These are phyloP conservation scores for Zelonia costaricensis DNA, from an alignment of 208 protist species.

Conservation along the genomic window DNA sequence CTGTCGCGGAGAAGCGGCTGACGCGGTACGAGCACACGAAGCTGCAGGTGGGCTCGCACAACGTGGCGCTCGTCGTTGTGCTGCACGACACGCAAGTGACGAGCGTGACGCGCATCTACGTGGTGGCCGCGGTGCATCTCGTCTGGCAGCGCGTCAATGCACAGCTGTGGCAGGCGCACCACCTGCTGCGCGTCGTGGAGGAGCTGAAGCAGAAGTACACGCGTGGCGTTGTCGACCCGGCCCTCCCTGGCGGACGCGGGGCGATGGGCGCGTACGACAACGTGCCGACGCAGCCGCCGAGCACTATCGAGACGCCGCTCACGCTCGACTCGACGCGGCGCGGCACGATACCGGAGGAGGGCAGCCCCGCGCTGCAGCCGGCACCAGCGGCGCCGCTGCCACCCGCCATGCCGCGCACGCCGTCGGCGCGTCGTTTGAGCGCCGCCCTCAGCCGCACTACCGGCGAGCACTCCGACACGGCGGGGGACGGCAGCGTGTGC, in stretches of 20 bases:
- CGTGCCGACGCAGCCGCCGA: conserved; percentile 9
- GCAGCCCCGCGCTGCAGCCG: neutral
- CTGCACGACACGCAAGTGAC: conserved; percentile 53
- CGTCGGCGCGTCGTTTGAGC: neutral
- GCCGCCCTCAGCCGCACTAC: neutral
- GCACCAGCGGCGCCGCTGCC: neutral
- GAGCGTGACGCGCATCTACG: conserved; percentile 44
- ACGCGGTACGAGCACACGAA: conserved; percentile 61
- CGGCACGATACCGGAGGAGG: neutral
- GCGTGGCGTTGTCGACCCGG: conserved; percentile 12
- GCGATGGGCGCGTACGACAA: conserved; percentile 2
- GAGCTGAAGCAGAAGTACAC: conserved; percentile 64
- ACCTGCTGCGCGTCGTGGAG: conserved; percentile 59
- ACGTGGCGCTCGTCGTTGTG: conserved; percentile 79
- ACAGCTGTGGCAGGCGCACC: conserved; percentile 84
- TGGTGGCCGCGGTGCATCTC: conserved; percentile 73
- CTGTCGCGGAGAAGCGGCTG: conserved; percentile 48
- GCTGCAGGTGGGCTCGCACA: conserved; percentile 76
- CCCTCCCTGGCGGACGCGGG: neutral
- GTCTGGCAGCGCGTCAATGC: conserved; percentile 78
- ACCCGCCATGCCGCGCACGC: neutral
- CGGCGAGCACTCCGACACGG: conserved; percentile 6
- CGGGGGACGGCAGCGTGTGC: conserved; percentile 1
- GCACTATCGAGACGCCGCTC: conserved; percentile 15
- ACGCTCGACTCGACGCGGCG: conserved; percentile 1